These are phyloP conservation scores for Pistacia atlantica DNA, from an alignment of 345 rosid species.

Conservation along the genomic window DNA sequence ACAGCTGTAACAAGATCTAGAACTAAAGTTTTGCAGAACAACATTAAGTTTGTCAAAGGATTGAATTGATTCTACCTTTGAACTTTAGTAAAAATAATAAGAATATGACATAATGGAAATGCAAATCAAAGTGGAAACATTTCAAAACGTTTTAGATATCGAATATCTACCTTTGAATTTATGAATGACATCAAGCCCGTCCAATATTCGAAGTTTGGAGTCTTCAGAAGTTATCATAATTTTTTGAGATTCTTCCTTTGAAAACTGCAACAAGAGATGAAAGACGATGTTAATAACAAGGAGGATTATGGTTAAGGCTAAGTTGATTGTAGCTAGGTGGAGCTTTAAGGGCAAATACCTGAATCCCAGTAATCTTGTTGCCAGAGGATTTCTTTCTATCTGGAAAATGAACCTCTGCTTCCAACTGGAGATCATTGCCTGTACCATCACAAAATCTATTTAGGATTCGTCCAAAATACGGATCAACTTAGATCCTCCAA, in stretches of 20 bases:
- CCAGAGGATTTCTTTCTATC: slow-evolving; percentile 49
- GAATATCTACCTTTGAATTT: slow-evolving; percentile 66
- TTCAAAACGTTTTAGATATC: neutral
- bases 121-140: neutral
- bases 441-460: slow-evolving; percentile 6
- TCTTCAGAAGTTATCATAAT: slow-evolving; percentile 78
- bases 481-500: neutral
- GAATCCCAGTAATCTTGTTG: slow-evolving; percentile 71
- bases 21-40: neutral
- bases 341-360: slow-evolving; percentile 41
- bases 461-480: neutral
- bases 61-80: neutral
- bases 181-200: slow-evolving; percentile 52
- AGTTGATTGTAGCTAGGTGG: neutral
- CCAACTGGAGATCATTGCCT: slow-evolving; percentile 53
- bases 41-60: neutral
- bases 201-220: slow-evolving; percentile 65
- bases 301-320: neutral
- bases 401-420: slow-evolving; percentile 47
- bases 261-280: slow-evolving; percentile 49
- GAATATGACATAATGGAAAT: neutral
- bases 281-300: slow-evolving; percentile 14
- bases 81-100: too few relatives aligned
- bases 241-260: slow-evolving; percentile 48
- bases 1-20: neutral